These are phyloP conservation scores for Apiotrichum siamense DNA, from an alignment of 1,284 basidiomycete genomes.

Conservation along the genomic window DNA sequence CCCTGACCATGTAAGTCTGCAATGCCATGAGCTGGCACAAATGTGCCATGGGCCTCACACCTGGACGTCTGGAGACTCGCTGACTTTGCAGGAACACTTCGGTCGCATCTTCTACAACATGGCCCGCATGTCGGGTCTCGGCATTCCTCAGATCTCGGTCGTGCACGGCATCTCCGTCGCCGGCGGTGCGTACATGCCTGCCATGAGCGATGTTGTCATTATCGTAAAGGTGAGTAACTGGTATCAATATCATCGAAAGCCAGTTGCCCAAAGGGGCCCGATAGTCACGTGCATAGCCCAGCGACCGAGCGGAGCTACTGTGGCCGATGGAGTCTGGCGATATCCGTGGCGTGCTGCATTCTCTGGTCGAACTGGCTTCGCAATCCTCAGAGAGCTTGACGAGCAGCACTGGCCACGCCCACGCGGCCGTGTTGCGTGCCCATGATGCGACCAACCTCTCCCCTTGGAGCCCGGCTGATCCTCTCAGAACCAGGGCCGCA, in stretches of 20 bases:
- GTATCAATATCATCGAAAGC: too few relatives aligned
- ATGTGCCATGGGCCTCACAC: neutral
- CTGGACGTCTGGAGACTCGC: neutral
- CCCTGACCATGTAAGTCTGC: constrained; percentile 26
- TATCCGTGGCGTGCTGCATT: too few relatives aligned
- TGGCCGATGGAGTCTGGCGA: too few relatives aligned
- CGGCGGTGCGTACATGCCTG: constrained; percentile 71
- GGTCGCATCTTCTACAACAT: constrained; percentile 97
- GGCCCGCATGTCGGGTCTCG: constrained; percentile 75
- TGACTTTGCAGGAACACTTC: constrained; percentile 62
- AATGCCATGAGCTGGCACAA: neutral
- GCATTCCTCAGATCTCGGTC: constrained; percentile 85
- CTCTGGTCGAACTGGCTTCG: too few relatives aligned
- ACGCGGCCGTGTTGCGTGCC: too few relatives aligned
- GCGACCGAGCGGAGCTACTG: constrained; percentile 8
- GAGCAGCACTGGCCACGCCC: too few relatives aligned
- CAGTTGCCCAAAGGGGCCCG: too few relatives aligned
- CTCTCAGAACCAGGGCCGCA: constrained; percentile 69
- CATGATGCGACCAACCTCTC: too few relatives aligned
- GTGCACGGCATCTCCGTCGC: constrained; percentile 94
- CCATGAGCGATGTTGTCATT: constrained; percentile 93
- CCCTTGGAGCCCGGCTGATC: neutral
- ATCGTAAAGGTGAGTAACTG: constrained; percentile 56
- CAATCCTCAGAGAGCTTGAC: too few relatives aligned
- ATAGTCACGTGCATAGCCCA: neutral